Conservation (phyloP, 352 stramenopile genomes). For the Globisporangium mamillatum region DNA sequence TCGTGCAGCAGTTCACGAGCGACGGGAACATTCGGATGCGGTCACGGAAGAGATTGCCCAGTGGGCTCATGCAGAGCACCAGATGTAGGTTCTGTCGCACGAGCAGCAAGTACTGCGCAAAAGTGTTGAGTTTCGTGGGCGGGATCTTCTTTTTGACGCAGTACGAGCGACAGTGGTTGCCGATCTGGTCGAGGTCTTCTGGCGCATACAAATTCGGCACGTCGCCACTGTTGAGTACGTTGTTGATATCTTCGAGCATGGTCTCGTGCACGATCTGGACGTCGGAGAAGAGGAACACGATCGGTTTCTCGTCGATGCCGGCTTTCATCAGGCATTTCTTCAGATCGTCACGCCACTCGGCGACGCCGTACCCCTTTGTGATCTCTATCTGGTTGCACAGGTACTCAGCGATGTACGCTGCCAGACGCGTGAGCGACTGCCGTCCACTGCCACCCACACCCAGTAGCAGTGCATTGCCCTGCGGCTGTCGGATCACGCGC, state of each 20-base stretch:
- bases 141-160: slow-evolving; percentile 90
- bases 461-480: slow-evolving; percentile 91
- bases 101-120: slow-evolving; percentile 91
- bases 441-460: slow-evolving; percentile 91
- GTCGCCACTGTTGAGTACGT: slow-evolving; percentile 93
- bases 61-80: slow-evolving; percentile 91
- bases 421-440: slow-evolving; percentile 89
- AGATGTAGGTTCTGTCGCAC: slow-evolving; percentile 92
- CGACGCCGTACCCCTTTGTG: slow-evolving; percentile 91
- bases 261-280: slow-evolving; percentile 94
- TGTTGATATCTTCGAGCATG: slow-evolving; percentile 97
- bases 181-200: slow-evolving; percentile 93
- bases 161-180: slow-evolving; percentile 84
- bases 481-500: slow-evolving; percentile 77
- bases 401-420: slow-evolving; percentile 93
- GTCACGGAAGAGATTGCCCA: slow-evolving; percentile 89
- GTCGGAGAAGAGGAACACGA: slow-evolving; percentile 94
- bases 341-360: slow-evolving; percentile 93
- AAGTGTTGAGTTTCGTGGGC: slow-evolving; percentile 94
- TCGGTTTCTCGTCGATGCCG: slow-evolving; percentile 90
- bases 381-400: slow-evolving; percentile 93
- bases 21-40: slow-evolving; percentile 91
- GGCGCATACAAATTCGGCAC: slow-evolving; percentile 92
- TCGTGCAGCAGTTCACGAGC: slow-evolving; percentile 87
- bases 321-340: slow-evolving; percentile 92